phyloP scores from a whole-genome alignment of 495 filamentous ascomycete genomes.

The Penicillium crystallinum region DNA sequence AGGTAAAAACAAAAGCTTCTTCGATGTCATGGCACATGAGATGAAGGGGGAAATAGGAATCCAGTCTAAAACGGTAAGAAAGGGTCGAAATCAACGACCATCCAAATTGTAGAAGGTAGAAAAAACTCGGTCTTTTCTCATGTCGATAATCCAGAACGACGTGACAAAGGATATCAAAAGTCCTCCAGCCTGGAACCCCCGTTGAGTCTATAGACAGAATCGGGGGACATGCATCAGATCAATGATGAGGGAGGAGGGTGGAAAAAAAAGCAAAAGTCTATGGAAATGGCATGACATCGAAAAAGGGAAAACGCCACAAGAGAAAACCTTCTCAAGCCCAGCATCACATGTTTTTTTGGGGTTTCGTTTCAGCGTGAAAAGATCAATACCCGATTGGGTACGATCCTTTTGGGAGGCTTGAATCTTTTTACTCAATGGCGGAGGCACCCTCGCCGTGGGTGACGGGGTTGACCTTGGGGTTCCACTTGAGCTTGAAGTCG shows the following conservation, averaged over 20 bases:
- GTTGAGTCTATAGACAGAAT: conserved; percentile 3
- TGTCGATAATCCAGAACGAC: conserved; percentile 3
- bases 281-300: conserved; percentile 4
- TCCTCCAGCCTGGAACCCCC: conserved; percentile 13
- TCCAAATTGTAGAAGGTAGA: neutral
- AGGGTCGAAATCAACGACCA: too few relatives aligned
- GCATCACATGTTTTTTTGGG: conserved; percentile 9
- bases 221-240: conserved; percentile 6
- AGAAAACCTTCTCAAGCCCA: conserved; percentile 7
- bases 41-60: conserved; percentile 3
- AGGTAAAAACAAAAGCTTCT: neutral
- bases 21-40: conserved; percentile 13
- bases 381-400: conserved; percentile 1
- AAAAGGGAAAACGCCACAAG: conserved; percentile 9
- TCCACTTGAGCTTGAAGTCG: conserved; percentile 55
- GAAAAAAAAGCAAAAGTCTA: conserved; percentile 15
- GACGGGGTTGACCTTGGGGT: conserved; percentile 61
- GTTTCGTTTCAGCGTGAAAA: conserved; percentile 14
- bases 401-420: neutral
- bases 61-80: conserved; percentile 13
- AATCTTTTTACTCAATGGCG: conserved; percentile 47
- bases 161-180: conserved; percentile 33
- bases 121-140: conserved; percentile 7
- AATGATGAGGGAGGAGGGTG: conserved; percentile 7
- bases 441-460: conserved; percentile 48